These are phyloP conservation scores for Sugiyamaella smithiae DNA, from an alignment of 805 yeast species.

Conservation along the genomic window DNA sequence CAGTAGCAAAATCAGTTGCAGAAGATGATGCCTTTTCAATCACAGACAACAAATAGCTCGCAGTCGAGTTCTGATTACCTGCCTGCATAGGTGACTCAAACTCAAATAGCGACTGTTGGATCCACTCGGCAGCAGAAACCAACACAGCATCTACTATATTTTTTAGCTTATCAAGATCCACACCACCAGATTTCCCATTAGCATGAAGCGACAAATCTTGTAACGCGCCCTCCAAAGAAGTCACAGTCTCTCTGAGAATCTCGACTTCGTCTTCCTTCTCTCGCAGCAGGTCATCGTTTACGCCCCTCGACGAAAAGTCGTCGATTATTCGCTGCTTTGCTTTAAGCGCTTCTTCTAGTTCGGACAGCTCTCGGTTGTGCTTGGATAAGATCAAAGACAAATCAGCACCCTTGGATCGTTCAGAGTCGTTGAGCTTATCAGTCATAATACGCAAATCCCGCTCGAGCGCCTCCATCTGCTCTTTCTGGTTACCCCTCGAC, in stretches of 20 bases:
- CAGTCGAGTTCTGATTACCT: slow-evolving; percentile 73
- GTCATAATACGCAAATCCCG: slow-evolving; percentile 61
- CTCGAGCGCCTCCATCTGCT: slow-evolving; percentile 62
- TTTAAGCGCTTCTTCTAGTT: slow-evolving; percentile 41
- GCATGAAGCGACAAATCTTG: slow-evolving; percentile 44
- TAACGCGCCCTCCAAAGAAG: slow-evolving; percentile 64
- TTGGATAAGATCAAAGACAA: slow-evolving; percentile 56
- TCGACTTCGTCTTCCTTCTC: slow-evolving; percentile 79
- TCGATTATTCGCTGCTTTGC: slow-evolving; percentile 34
- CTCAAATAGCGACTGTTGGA: slow-evolving; percentile 69
- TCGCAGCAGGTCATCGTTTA: slow-evolving; percentile 42
- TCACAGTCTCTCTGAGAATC: slow-evolving; percentile 63
- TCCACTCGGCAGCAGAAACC: slow-evolving; percentile 61
- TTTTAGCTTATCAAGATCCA: slow-evolving; percentile 49
- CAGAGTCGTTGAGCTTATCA: slow-evolving; percentile 55
- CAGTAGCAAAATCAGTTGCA: slow-evolving; percentile 77
- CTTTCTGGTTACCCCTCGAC: slow-evolving; percentile 58
- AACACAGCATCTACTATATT: slow-evolving; percentile 67
- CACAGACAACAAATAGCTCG: slow-evolving; percentile 62
- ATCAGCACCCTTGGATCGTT: slow-evolving; percentile 62
- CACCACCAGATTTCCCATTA: slow-evolving; percentile 49
- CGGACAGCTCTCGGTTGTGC: slow-evolving; percentile 61
- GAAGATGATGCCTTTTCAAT: slow-evolving; percentile 66
- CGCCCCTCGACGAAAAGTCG: slow-evolving; percentile 28
- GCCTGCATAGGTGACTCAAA: slow-evolving; percentile 78